Evolutionary conservation across 2,329 filamentous ascomycete species (phyloP).

Genomic region (Exophiala mesophila): DNA sequence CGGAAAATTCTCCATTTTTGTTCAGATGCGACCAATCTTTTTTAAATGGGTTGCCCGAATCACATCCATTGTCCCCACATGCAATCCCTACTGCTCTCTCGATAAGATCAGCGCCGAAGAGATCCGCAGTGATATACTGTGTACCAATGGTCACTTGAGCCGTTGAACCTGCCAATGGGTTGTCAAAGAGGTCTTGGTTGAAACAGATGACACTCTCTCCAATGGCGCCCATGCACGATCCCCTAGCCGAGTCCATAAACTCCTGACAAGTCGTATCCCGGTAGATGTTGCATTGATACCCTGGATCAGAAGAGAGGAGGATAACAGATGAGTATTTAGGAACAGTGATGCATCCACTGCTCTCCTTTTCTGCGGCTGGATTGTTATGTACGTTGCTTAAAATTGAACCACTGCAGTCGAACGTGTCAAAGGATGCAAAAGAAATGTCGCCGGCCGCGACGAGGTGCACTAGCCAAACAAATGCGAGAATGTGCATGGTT

Average conservation of each 20-base stretch:
- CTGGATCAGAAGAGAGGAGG: neutral
- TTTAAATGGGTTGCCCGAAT: neutral
- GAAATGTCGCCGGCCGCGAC: neutral
- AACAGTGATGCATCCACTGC: neutral
- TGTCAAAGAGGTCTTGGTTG: constrained; percentile 1
- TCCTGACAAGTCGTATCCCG: neutral
- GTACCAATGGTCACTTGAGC: neutral
- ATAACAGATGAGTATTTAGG: neutral
- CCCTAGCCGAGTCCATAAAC: neutral
- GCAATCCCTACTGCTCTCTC: neutral
- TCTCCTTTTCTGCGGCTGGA: neutral
- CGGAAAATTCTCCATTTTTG: neutral
- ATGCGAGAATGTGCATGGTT: neutral
- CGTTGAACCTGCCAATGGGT: neutral
- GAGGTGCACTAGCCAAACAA: neutral
- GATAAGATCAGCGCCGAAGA: neutral
- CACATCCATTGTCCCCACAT: neutral
- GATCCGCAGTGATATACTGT: neutral
- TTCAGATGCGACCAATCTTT: neutral
- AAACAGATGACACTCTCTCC: constrained; percentile 1
- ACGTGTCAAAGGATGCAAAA: neutral
- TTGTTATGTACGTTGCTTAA: neutral
- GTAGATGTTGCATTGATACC: constrained; percentile 3
- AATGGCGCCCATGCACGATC: neutral
- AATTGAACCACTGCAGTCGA: neutral